phyloP scores from a whole-genome alignment of 306 rosid genomes.

The Quercus dentata region DNA sequence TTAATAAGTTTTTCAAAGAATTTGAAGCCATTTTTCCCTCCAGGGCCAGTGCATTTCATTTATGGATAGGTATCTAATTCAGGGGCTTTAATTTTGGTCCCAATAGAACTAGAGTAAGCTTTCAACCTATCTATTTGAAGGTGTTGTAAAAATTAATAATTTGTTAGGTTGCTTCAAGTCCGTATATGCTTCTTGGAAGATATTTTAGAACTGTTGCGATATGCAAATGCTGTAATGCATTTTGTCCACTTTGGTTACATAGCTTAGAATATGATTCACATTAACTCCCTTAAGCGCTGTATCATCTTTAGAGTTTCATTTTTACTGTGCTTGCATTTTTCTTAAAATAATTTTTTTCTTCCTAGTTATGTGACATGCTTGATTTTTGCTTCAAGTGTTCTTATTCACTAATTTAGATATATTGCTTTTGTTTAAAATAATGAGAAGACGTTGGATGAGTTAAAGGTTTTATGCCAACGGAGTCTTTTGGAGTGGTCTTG shows the following conservation, averaged over 20 bases:
- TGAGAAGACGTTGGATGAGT: no score
- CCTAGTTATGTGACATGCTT: background rate
- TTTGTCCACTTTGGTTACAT: background rate
- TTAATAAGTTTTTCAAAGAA: background rate
- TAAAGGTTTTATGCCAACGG: no score
- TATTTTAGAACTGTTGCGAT: background rate
- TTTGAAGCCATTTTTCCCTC: background rate
- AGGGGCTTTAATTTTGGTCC: background rate
- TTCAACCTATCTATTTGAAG: background rate
- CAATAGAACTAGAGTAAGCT: background rate
- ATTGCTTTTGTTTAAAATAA: background rate
- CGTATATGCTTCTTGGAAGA: background rate
- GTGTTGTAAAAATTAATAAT: background rate
- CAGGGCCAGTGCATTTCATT: background rate
- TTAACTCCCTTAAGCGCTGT: background rate
- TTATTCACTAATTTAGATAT: background rate
- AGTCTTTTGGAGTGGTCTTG: no score
- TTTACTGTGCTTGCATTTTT: background rate
- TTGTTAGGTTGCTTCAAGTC: background rate
- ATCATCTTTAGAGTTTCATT: background rate
- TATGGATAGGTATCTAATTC: background rate
- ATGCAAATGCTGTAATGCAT: background rate
- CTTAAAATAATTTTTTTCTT: background rate
- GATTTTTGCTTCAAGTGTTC: background rate
- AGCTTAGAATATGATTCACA: background rate